phyloP scores from a whole-genome alignment of 75 land plant species.

The Pseudotsuga menziesii region DNA sequence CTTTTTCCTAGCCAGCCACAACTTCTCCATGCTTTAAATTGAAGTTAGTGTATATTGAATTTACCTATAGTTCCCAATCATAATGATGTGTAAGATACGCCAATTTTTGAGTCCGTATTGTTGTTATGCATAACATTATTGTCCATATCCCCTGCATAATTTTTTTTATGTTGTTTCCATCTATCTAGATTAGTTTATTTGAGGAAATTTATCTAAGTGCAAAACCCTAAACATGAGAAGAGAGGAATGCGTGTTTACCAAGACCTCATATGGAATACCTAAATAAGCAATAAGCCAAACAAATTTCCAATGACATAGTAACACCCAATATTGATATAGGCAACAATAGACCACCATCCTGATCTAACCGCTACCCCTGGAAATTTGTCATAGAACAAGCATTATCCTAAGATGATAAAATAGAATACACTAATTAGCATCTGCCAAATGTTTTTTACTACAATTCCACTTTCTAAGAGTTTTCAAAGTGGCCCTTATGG shows the following conservation, averaged over 20 bases:
- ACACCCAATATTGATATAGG: slow-evolving; percentile 30
- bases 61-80: slow-evolving; percentile 51
- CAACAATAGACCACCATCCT: slow-evolving; percentile 35
- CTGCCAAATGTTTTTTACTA: no score
- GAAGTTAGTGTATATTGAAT: no score
- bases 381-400: not conserved
- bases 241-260: not conserved
- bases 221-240: no score
- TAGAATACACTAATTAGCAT: no score
- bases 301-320: slow-evolving; percentile 33
- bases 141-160: slow-evolving; percentile 49
- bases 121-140: slow-evolving; percentile 47
- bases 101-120: slow-evolving; percentile 32
- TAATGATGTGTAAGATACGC: slow-evolving; percentile 12
- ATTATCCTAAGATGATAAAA: no score
- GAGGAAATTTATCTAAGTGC: no score
- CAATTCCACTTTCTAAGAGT: no score
- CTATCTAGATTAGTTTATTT: no score
- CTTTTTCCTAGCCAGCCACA: no score
- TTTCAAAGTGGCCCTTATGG: no score
- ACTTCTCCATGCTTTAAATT: no score
- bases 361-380: slow-evolving; percentile 32
- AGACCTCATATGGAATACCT: slow-evolving; percentile 5
- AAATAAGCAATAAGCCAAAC: slow-evolving; percentile 11
- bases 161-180: no score